Percentiles rank a stretch among this genome's conserved stretches.
phyloP scores from a whole-genome alignment of 495 filamentous ascomycete species.

The Aspergillus diversus region DNA sequence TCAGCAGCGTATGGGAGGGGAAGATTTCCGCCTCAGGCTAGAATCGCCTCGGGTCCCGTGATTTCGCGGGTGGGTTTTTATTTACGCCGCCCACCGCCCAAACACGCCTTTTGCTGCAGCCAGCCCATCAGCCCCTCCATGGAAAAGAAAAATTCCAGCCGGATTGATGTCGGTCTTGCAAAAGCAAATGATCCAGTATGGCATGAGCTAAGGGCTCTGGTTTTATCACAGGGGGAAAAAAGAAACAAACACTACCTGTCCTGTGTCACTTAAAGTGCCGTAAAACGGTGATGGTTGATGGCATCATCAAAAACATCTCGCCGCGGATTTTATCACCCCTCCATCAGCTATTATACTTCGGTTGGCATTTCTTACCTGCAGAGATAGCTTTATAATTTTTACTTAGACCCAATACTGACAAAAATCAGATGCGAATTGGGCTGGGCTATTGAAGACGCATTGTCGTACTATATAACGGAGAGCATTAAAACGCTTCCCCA shows the following conservation, averaged over 20 bases:
- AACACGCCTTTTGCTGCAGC: background rate
- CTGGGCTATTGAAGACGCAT: background rate
- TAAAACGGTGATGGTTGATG: background rate
- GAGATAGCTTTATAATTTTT: slow-evolving; percentile 5
- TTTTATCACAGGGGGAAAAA: background rate
- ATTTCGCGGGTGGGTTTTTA: slow-evolving; percentile 1
- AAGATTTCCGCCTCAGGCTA: slow-evolving; percentile 15
- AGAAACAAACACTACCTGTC: background rate
- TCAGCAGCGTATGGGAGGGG: background rate
- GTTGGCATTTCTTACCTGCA: background rate
- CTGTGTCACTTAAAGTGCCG: background rate
- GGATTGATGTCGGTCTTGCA: background rate
- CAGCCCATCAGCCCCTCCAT: slow-evolving; percentile 23
- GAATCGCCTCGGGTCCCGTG: background rate
- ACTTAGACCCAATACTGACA: background rate
- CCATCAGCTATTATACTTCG: background rate
- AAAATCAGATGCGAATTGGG: background rate
- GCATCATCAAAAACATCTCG: background rate
- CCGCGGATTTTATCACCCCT: background rate
- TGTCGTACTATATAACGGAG: background rate
- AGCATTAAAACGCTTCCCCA: background rate
- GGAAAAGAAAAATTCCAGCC: background rate
- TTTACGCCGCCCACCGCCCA: background rate
- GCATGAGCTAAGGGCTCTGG: background rate
- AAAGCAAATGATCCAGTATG: background rate